Conservation (phyloP, 495 filamentous ascomycete species). For the Trichoderma erinaceum region DNA sequence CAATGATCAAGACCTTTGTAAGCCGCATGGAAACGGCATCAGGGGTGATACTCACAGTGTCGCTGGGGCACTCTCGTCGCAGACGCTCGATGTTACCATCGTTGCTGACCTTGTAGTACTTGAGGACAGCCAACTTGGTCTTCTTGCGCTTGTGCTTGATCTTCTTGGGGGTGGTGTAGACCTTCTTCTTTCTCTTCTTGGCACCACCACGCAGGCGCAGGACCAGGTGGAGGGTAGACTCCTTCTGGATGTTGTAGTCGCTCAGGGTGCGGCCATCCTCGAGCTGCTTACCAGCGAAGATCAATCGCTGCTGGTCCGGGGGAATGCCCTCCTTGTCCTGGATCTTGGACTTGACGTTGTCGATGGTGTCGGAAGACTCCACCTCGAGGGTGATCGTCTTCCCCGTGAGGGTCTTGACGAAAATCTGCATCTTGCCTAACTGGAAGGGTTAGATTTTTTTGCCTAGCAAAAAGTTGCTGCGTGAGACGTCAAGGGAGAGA, state of each 20-base stretch:
- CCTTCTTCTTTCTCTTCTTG: conserved; percentile 99
- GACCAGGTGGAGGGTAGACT: conserved; percentile 97
- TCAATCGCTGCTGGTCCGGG: conserved; percentile 99
- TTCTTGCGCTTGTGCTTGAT: conserved; percentile 99
- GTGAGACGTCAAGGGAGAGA: not conserved
- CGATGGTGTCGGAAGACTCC: conserved; percentile 98
- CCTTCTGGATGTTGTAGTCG: conserved; percentile 99
- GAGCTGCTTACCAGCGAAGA: conserved; percentile 99
- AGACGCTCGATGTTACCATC: conserved; percentile 99
- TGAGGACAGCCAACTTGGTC: conserved; percentile 99
- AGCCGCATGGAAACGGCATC: not conserved
- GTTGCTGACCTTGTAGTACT: conserved; percentile 99
- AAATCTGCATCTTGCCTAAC: conserved; percentile 89
- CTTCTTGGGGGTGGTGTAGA: conserved; percentile 99
- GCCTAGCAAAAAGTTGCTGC: not conserved
- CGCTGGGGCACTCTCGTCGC: conserved; percentile 87
- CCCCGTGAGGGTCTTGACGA: conserved; percentile 99
- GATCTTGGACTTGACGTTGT: conserved; percentile 96
- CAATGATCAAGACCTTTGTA: not conserved
- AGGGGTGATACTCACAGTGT: conserved; percentile 60
- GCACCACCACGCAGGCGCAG: conserved; percentile 93
- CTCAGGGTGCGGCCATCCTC: conserved; percentile 98
- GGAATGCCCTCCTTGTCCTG: conserved; percentile 99
- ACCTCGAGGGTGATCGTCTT: conserved; percentile 99
- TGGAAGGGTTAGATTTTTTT: conserved; percentile 12